phyloP scores from a whole-genome alignment of 192 early-diverging fungal genomes.

The Ambispora gerdemannii region DNA sequence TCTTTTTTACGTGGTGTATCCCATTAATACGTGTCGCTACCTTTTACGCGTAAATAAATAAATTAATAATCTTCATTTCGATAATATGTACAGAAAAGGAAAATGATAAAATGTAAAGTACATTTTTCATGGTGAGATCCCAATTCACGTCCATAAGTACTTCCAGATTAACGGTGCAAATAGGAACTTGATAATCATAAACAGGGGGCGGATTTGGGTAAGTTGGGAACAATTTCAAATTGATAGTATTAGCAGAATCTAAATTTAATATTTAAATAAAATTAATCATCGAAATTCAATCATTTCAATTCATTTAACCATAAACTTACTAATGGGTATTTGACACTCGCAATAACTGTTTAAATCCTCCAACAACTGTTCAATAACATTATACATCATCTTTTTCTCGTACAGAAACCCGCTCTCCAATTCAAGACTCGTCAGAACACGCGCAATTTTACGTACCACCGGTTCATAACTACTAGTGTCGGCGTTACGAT shows the following conservation, averaged over 20 bases:
- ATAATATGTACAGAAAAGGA: background rate
- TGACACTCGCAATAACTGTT: conserved; percentile 84
- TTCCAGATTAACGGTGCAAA: conserved; percentile 67
- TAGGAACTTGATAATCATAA: conserved; percentile 80
- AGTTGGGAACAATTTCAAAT: conserved; percentile 80
- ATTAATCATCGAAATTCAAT: background rate
- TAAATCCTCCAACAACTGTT: conserved; percentile 82
- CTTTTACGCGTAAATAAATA: too few relatives aligned
- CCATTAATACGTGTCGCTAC: conserved; percentile 83
- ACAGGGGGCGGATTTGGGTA: conserved; percentile 73
- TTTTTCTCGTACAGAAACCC: conserved; percentile 52
- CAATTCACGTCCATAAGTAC: conserved; percentile 72
- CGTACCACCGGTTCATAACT: conserved; percentile 86
- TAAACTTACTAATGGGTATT: conserved; percentile 70
- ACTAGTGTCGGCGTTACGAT: conserved; percentile 70
- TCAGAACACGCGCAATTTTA: conserved; percentile 79
- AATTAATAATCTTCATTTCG: too few relatives aligned
- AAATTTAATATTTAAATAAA: background rate
- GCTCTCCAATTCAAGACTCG: conserved; percentile 77
- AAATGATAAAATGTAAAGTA: conserved; percentile 20
- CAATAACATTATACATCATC: conserved; percentile 71
- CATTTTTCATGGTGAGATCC: conserved; percentile 85
- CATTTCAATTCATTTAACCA: background rate
- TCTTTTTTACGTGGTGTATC: conserved; percentile 75
- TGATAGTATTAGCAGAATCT: conserved; percentile 79